Evolutionary conservation across 2,329 filamentous ascomycete species (phyloP).

Genomic region (Ophiocordyceps australis): DNA sequence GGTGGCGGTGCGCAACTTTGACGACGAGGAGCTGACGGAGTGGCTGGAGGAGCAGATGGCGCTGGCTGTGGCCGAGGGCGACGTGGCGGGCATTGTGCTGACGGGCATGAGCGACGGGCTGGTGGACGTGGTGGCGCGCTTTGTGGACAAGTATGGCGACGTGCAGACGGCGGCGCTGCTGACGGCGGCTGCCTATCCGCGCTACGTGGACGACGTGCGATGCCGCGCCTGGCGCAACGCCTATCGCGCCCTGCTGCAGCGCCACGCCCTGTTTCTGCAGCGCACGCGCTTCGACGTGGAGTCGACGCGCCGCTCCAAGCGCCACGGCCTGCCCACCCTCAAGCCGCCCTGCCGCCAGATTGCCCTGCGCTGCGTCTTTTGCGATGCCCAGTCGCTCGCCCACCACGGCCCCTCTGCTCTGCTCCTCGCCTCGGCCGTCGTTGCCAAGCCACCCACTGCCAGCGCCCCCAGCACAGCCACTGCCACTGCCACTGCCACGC

Average conservation of each 20-base stretch:
- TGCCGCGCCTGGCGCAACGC: slow-evolving; percentile 55
- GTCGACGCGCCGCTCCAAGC: slow-evolving; percentile 51
- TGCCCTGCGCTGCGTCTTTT: slow-evolving; percentile 60
- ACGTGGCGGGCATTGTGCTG: slow-evolving; percentile 61
- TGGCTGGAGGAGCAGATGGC: slow-evolving; percentile 52
- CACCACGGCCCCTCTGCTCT: slow-evolving; percentile 12
- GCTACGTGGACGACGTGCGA: slow-evolving; percentile 61
- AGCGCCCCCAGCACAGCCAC: not conserved
- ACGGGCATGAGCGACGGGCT: slow-evolving; percentile 57
- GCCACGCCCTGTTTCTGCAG: slow-evolving; percentile 55
- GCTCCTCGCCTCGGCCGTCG: slow-evolving; percentile 7
- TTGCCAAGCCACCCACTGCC: no score
- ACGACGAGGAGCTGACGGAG: slow-evolving; percentile 39
- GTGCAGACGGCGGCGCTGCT: slow-evolving; percentile 64
- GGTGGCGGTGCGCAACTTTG: slow-evolving; percentile 50
- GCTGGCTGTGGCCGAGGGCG: slow-evolving; percentile 43
- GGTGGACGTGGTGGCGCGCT: slow-evolving; percentile 59
- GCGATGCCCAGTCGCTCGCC: slow-evolving; percentile 40
- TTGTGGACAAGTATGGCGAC: slow-evolving; percentile 59
- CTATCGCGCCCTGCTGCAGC: slow-evolving; percentile 55
- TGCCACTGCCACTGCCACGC: not conserved
- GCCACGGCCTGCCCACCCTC: slow-evolving; percentile 42
- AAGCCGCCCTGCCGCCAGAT: slow-evolving; percentile 51
- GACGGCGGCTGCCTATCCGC: slow-evolving; percentile 54
- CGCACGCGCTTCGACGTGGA: slow-evolving; percentile 64